phyloP scores from a whole-genome alignment of 1,139 yeast species.

The Suhomyces terraborum region DNA sequence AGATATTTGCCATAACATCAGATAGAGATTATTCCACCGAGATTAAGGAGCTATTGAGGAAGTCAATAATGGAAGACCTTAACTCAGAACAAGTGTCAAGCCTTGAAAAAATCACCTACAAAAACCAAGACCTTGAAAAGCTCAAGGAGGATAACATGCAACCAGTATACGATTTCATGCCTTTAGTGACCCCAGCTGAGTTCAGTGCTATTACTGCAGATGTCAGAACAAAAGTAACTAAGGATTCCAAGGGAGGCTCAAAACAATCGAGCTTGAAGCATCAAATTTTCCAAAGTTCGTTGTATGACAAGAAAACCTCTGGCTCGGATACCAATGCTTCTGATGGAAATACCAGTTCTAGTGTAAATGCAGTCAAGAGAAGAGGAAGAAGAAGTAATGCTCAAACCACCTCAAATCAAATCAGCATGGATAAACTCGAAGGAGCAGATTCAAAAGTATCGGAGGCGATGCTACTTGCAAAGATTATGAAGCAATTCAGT shows the following conservation, averaged over 20 bases:
- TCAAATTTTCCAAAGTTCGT: conserved; percentile 43
- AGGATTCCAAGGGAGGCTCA: conserved; percentile 21
- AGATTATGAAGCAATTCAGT: conserved; percentile 46
- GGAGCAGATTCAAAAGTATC: conserved; percentile 30
- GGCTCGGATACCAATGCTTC: conserved; percentile 46
- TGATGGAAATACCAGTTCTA: conserved; percentile 19
- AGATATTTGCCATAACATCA: conserved; percentile 34
- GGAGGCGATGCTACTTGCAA: conserved; percentile 44
- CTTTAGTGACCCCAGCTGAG: conserved; percentile 40
- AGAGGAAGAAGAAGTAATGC: conserved; percentile 32
- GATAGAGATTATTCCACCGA: conserved; percentile 33
- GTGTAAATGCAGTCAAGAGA: conserved; percentile 21
- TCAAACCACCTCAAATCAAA: conserved; percentile 17
- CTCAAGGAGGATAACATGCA: conserved; percentile 2
- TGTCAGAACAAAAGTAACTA: conserved; percentile 24
- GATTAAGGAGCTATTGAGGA: conserved; percentile 27
- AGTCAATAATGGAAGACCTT: conserved; percentile 18
- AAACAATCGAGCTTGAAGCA: conserved; percentile 33
- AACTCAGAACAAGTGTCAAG: conserved; percentile 3
- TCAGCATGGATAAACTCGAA: conserved; percentile 18
- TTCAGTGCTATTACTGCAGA: conserved; percentile 47
- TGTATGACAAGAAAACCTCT: conserved; percentile 43
- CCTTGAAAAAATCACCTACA: conserved; percentile 5
- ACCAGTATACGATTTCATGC: conserved; percentile 43
- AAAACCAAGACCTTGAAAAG: conserved; percentile 7